Evolutionary conservation across 768 basidiomycete genomes (phyloP).

Genomic region (Trametes meyenii): DNA sequence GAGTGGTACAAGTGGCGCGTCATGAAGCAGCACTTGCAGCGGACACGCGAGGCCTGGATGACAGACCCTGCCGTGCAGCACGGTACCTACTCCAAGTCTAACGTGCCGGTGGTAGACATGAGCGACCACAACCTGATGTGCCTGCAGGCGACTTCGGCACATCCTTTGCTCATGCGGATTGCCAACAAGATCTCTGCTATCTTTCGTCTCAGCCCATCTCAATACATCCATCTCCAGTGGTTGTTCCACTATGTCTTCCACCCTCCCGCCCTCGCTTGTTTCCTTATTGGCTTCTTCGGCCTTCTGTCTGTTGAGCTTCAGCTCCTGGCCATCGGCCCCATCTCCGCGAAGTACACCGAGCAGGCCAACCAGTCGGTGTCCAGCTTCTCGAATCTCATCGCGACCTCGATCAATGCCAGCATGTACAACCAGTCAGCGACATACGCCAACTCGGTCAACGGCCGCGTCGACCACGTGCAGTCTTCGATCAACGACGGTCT

Average conservation of each 20-base stretch:
- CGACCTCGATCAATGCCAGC: conserved; percentile 74
- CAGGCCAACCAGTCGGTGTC: conserved; percentile 61
- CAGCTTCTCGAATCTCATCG: conserved; percentile 73
- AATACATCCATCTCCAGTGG: conserved; percentile 80
- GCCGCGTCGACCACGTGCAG: conserved; percentile 69
- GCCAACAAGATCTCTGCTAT: conserved; percentile 53
- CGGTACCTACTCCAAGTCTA: conserved; percentile 33
- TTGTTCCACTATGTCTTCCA: conserved; percentile 92
- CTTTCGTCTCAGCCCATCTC: conserved; percentile 58
- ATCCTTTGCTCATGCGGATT: conserved; percentile 74
- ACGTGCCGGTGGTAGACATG: conserved; percentile 57
- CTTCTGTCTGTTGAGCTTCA: conserved; percentile 87
- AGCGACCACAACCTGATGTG: conserved; percentile 80
- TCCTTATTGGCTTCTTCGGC: conserved; percentile 92
- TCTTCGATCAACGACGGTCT: conserved; percentile 80
- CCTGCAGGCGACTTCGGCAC: conserved; percentile 65
- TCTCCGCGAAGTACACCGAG: conserved; percentile 68
- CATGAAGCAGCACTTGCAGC: conserved; percentile 64
- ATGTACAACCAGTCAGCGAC: conserved; percentile 80
- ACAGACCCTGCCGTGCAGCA: conserved; percentile 68
- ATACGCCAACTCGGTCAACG: conserved; percentile 81
- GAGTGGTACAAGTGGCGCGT: conserved; percentile 91
- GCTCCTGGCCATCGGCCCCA: conserved; percentile 73
- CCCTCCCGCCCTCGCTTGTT: conserved; percentile 85
- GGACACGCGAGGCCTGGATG: conserved; percentile 76